A percentile compares a stretch with the other conserved stretches of the same genome.
phyloP scores from a whole-genome alignment of 2,329 filamentous ascomycete species.

The Hymenoscyphus occultus region DNA sequence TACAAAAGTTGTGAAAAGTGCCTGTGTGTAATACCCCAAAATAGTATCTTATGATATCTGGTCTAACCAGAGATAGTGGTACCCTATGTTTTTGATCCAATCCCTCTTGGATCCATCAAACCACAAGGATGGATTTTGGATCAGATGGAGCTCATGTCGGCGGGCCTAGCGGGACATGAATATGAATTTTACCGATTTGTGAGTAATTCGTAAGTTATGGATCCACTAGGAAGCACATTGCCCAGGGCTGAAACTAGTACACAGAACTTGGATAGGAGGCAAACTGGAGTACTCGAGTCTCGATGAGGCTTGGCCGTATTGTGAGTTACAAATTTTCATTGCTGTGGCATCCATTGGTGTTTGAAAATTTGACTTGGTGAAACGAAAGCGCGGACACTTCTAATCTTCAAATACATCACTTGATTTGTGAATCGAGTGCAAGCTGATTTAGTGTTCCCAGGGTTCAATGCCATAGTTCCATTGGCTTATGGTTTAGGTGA shows the following conservation, averaged over 20 bases:
- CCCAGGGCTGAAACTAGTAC: too few species aligned
- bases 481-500: conserved; percentile 52
- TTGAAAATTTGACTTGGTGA: neutral
- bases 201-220: conserved; percentile 32
- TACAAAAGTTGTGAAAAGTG: neutral
- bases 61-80: conserved; percentile 12
- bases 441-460: neutral
- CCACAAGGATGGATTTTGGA: conserved; percentile 48
- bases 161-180: conserved; percentile 48
- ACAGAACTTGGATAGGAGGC: conserved; percentile 50
- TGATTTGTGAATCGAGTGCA: too few species aligned
- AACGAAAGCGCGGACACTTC: neutral
- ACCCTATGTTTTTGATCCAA: conserved; percentile 13
- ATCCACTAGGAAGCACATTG: too few species aligned
- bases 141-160: conserved; percentile 45
- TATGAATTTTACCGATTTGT: conserved; percentile 56
- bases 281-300: conserved; percentile 49
- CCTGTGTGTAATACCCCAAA: neutral
- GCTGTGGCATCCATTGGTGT: too few species aligned
- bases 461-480: conserved; percentile 57
- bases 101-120: conserved; percentile 36
- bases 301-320: conserved; percentile 52
- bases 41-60: neutral
- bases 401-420: neutral
- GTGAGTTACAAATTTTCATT: neutral